Evolutionary conservation across 495 filamentous ascomycete species (phyloP).

Genomic region (Xylaria intraflava): DNA sequence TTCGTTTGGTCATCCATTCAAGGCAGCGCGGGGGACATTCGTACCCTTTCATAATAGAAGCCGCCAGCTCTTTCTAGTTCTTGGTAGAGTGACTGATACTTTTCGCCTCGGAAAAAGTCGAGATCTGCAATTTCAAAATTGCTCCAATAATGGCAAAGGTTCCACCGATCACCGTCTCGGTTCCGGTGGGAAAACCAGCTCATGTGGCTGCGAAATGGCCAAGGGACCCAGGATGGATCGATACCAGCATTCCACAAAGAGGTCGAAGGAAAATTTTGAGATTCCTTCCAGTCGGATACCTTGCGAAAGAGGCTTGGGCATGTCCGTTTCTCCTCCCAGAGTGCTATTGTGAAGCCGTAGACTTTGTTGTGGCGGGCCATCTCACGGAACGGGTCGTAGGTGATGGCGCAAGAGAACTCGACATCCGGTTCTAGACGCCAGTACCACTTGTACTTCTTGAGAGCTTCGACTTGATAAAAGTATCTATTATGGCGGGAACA

Average conservation of each 20-base stretch:
- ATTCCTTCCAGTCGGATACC: constrained; percentile 38
- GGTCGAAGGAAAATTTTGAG: constrained; percentile 23
- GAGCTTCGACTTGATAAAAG: constrained; percentile 38
- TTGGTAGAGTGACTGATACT: constrained; percentile 44
- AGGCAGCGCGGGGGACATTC: neutral
- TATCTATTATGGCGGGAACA: constrained; percentile 45
- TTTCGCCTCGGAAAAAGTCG: constrained; percentile 44
- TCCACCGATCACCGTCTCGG: constrained; percentile 38
- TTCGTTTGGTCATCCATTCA: neutral
- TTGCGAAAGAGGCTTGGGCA: constrained; percentile 45
- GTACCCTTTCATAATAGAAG: constrained; percentile 48
- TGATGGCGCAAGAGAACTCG: constrained; percentile 47
- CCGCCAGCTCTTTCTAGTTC: constrained; percentile 44
- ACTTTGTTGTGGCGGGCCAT: constrained; percentile 46
- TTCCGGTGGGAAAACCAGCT: constrained; percentile 34
- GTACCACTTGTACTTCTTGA: constrained; percentile 45
- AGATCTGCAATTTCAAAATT: constrained; percentile 53
- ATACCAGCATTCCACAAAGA: constrained; percentile 37
- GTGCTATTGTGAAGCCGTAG: constrained; percentile 48
- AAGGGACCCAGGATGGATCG: constrained; percentile 33
- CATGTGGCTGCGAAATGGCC: constrained; percentile 31
- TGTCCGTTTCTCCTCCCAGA: constrained; percentile 44
- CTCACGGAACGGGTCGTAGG: constrained; percentile 50
- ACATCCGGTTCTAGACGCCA: constrained; percentile 50
- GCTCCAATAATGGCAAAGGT: constrained; percentile 52